Conservation (phyloP, 768 basidiomycete genomes). For the Saitozyma sp. region DNA sequence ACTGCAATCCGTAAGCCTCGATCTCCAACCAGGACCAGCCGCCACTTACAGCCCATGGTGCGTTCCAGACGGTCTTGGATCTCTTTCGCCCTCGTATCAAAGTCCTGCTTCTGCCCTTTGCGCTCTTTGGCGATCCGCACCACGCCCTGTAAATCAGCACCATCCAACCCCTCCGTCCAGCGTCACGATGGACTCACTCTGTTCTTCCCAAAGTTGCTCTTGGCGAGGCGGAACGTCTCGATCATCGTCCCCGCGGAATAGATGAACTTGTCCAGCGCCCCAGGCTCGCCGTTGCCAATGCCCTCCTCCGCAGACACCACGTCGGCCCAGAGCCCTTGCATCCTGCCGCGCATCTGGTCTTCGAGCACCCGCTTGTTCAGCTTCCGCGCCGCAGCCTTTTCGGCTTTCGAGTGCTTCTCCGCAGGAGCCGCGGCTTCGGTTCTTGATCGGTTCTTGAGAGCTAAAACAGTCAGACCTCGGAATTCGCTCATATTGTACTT, state of each 20-base stretch:
- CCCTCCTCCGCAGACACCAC: slow-evolving; percentile 58
- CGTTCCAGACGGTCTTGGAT: slow-evolving; percentile 52
- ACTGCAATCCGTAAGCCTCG: slow-evolving; percentile 10
- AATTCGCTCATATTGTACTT: too few relatives aligned
- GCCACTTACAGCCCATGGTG: slow-evolving; percentile 42
- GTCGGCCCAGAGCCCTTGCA: slow-evolving; percentile 61
- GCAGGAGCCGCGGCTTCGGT: slow-evolving; percentile 7
- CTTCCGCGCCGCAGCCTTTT: slow-evolving; percentile 21
- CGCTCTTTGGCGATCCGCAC: slow-evolving; percentile 18
- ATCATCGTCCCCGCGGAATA: slow-evolving; percentile 80
- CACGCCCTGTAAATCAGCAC: slow-evolving; percentile 23
- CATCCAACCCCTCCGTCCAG: not conserved
- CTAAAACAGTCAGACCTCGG: too few relatives aligned
- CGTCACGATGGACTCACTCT: slow-evolving; percentile 58
- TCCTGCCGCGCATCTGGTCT: slow-evolving; percentile 50
- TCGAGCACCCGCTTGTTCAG: slow-evolving; percentile 35
- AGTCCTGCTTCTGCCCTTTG: slow-evolving; percentile 30
- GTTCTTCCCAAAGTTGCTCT: slow-evolving; percentile 75
- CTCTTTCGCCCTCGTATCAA: slow-evolving; percentile 48
- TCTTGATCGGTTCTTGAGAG: not conserved
- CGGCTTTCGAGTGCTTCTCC: slow-evolving; percentile 20
- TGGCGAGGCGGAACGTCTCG: slow-evolving; percentile 84
- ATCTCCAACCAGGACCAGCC: not conserved
- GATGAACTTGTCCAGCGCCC: slow-evolving; percentile 72
- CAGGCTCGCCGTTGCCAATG: slow-evolving; percentile 55